Base-by-base conservation (phyloP, 768 basidiomycete species). In the Auriscalpium orientale region DNA sequence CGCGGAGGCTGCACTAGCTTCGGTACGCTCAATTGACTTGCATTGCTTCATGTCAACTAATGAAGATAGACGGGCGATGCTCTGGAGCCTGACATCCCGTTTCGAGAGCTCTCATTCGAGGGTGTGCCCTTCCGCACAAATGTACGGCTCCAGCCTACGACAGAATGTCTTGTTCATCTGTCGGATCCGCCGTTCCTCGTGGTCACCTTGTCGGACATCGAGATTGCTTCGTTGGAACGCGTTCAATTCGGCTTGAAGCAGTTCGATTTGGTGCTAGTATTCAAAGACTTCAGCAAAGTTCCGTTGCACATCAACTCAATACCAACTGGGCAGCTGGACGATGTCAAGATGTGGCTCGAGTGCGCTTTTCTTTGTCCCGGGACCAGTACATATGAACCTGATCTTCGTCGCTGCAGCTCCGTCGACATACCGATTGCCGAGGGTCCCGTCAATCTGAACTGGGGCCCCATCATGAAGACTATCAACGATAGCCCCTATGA, bases 281-380 rank as follows among this genome's bases (percentile, higher is more conserved):
- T 98, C 79, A 91, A 91, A 67, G 97, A 99, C 69, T 98, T 98
- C 71, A 88, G 91, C 38, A 90, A 90, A 65, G 59, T 86, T 3
- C 95, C 95, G 0, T 77, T 98, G 10, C 97, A 98, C 65, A 92
- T 98, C 75, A 98, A 99, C 68, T 94, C 94, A 1, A 95, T 99
- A 62, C 93, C 91, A 21, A 89, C 82, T 55, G 73, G 82, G 2
- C 88, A 92, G 63, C 82, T 98, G 65, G 97, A 99, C 66, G 94
- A 95, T 62, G 95, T 99, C 60, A 98, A 98, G 73, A 95, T 97
- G 66, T 99, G 97, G 97, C 80, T 99, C 20, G 94, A 99, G 93
- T 98, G 68, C 61, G 91, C 51, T 54, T 38, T 37, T n/a, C n/a
- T 46, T 7, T 37, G 16, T n/a, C 52, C 33, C 4, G 28, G 28